Conservation (phyloP, 1,284 basidiomycete genomes). For the Moesziomyces aphidis region DNA sequence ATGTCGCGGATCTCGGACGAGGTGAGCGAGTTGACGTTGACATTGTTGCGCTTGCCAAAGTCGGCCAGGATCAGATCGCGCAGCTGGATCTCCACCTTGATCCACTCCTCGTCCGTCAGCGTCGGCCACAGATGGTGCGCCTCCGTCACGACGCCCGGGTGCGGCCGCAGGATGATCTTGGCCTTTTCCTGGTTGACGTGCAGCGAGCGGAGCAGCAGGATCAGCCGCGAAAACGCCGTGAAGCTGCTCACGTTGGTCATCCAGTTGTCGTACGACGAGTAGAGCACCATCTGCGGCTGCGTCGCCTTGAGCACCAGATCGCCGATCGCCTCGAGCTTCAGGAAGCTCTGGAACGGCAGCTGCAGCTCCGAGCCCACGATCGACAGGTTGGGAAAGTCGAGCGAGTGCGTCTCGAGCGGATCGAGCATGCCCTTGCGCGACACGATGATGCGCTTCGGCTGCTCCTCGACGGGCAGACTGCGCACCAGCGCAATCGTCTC, state of each 20-base stretch:
- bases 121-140: conserved; percentile 98
- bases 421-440: conserved; percentile 98
- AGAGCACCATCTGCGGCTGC: conserved; percentile 99
- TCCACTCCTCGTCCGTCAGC: conserved; percentile 95
- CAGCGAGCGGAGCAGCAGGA: conserved; percentile 91
- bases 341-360: conserved; percentile 97
- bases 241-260: conserved; percentile 98
- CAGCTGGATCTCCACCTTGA: conserved; percentile 98
- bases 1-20: conserved; percentile 83
- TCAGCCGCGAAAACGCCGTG: conserved; percentile 97
- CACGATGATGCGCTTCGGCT: conserved; percentile 99
- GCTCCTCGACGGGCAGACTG: conserved; percentile 96
- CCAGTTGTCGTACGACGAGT: conserved; percentile 99
- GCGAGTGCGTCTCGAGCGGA: conserved; percentile 91
- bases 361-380: conserved; percentile 99
- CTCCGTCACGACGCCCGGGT: conserved; percentile 83
- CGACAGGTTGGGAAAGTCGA: conserved; percentile 99
- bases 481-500: conserved; percentile 98
- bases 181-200: conserved; percentile 99
- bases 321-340: conserved; percentile 99
- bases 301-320: conserved; percentile 96
- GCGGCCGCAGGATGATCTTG: conserved; percentile 74
- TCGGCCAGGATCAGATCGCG: conserved; percentile 75
- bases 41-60: conserved; percentile 98
- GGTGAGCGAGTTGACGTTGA: conserved; percentile 97